phyloP scores from a whole-genome alignment of 139 green algal genomes.

The Asterochloris sp. region DNA sequence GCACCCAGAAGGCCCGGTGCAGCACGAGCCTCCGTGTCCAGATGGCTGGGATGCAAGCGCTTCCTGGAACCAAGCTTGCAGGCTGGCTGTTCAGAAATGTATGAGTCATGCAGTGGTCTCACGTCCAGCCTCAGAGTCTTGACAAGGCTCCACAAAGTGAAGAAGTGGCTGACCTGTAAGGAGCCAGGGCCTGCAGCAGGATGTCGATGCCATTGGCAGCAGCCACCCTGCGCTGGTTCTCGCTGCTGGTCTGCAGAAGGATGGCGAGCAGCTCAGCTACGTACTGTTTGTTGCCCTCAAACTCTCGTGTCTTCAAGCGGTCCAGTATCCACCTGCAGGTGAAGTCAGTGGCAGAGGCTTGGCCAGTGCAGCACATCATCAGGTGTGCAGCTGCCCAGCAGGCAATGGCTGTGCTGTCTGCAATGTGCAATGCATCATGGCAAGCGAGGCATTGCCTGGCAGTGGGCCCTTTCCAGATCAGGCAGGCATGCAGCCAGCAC shows the following conservation, averaged over 20 bases:
- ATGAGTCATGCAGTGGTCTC: too few relatives aligned
- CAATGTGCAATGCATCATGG: background rate
- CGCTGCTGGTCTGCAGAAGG: conserved; percentile 70
- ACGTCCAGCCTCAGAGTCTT: too few relatives aligned
- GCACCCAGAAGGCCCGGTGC: too few relatives aligned
- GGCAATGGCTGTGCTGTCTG: background rate
- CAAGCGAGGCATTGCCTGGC: background rate
- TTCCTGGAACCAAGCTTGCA: too few relatives aligned
- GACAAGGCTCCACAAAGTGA: too few relatives aligned
- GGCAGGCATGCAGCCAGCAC: too few relatives aligned
- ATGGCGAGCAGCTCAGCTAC: conserved; percentile 87
- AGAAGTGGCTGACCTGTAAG: conserved; percentile 1
- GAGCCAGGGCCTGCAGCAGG: conserved; percentile 52
- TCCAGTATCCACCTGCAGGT: conserved; percentile 82
- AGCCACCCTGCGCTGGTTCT: conserved; percentile 67
- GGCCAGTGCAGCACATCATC: background rate
- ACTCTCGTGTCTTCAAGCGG: conserved; percentile 65
- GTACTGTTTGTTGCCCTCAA: conserved; percentile 81
- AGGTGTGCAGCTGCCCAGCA: too few relatives aligned
- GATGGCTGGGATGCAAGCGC: too few relatives aligned
- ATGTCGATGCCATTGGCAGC: conserved; percentile 74
- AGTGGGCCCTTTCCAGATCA: too few relatives aligned
- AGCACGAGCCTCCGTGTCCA: too few relatives aligned
- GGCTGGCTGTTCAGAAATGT: too few relatives aligned
- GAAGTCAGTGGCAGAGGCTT: background rate